phyloP scores from a whole-genome alignment of 23 red algal species.

The Gracilaria domingensis region DNA sequence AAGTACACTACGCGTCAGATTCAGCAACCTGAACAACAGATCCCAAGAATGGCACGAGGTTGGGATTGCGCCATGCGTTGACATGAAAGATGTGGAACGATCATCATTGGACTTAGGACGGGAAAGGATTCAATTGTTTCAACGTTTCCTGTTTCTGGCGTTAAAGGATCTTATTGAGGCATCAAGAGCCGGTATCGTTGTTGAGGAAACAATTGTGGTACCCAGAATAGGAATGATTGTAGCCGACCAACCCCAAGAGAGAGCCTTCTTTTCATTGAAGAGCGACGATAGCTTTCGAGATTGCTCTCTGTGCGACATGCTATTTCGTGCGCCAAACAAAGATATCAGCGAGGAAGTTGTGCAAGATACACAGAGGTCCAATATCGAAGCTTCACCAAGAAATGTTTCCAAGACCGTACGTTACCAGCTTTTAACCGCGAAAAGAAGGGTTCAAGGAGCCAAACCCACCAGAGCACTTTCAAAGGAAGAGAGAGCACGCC shows the following conservation, averaged over 20 bases:
- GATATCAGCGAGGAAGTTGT: too few species aligned
- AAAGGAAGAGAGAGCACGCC: background rate
- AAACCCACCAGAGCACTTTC: background rate
- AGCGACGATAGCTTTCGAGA: background rate
- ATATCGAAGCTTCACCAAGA: too few species aligned
- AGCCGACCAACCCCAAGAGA: constrained; percentile 1
- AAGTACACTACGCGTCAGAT: background rate
- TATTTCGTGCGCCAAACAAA: too few species aligned
- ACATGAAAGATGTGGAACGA: background rate
- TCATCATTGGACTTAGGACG: background rate
- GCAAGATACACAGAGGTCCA: too few species aligned
- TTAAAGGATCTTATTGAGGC: background rate
- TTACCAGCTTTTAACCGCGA: background rate
- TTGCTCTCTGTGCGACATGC: too few species aligned
- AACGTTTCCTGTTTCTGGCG: background rate
- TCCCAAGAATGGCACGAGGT: background rate
- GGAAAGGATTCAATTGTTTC: background rate
- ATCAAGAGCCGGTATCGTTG: background rate
- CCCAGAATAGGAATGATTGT: background rate
- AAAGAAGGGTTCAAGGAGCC: background rate
- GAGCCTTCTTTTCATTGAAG: background rate
- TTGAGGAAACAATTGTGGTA: background rate
- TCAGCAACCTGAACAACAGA: background rate
- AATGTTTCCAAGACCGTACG: too few species aligned
- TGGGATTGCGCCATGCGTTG: background rate